Evolutionary conservation across 139 green algal genomes (phyloP).

Genomic region (Chlamydomonas incerta): DNA sequence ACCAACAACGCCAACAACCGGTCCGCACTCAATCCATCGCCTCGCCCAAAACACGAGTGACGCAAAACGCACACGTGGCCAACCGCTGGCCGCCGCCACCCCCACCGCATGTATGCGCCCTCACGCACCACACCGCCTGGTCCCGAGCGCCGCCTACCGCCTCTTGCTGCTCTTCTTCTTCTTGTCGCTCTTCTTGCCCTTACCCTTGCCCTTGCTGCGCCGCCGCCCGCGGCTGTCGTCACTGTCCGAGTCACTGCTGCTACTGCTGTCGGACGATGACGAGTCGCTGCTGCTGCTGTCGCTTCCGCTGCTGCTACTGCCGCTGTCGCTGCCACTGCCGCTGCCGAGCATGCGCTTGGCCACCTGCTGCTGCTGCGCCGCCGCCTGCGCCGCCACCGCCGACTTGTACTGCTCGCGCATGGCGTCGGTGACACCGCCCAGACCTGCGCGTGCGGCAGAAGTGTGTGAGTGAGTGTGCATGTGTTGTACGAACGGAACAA

Average conservation of each 20-base stretch:
- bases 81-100: too few relatives aligned
- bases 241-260: background rate
- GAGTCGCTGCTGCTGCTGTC: conserved; percentile 12
- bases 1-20: too few relatives aligned
- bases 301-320: conserved; percentile 24
- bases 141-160: too few relatives aligned
- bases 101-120: too few relatives aligned
- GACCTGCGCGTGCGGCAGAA: conserved; percentile 44
- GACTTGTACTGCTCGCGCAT: conserved; percentile 84
- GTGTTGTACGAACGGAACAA: too few relatives aligned
- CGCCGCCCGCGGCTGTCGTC: conserved; percentile 1
- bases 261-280: background rate
- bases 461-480: too few relatives aligned
- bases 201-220: background rate
- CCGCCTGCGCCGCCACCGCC: conserved; percentile 58
- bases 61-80: too few relatives aligned
- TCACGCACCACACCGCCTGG: too few relatives aligned
- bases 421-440: conserved; percentile 95
- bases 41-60: too few relatives aligned
- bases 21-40: too few relatives aligned
- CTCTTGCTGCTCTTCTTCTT: background rate
- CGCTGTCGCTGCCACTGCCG: conserved; percentile 1
- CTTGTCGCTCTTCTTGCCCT: background rate
- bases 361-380: conserved; percentile 39
- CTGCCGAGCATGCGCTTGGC: conserved; percentile 3